Percentiles rank a stretch among this genome's conserved stretches.
Conservation (phyloP, 2,329 filamentous ascomycete genomes). For the Periconia macrospinosa region DNA sequence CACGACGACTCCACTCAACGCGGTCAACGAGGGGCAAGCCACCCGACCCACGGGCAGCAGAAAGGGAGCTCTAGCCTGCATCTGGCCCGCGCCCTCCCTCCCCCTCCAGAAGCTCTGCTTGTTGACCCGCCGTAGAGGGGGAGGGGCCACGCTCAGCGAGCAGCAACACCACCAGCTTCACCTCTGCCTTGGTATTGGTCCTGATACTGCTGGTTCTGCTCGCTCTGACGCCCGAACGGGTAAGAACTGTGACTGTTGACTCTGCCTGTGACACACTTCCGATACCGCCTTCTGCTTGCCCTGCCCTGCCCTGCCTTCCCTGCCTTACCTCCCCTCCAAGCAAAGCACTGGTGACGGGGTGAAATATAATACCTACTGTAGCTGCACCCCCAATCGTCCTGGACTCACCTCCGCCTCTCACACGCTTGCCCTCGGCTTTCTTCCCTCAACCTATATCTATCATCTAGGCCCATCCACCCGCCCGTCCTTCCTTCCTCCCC, state of each 20-base stretch:
- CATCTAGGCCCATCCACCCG: too few species aligned
- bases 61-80: constrained; percentile 29
- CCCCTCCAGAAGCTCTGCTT: constrained; percentile 2
- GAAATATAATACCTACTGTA: too few species aligned
- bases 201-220: neutral
- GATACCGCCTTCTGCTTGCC: constrained; percentile 19
- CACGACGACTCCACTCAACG: neutral
- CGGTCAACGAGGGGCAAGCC: constrained; percentile 1
- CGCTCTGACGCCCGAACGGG: neutral
- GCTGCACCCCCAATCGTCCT: neutral
- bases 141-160: too few species aligned
- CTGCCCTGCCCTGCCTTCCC: constrained; percentile 12
- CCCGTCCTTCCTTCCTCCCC: too few species aligned
- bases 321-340: constrained; percentile 7
- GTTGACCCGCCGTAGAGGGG: constrained; percentile 8
- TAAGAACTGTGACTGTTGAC: neutral
- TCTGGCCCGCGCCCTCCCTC: constrained; percentile 13
- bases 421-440: too few species aligned
- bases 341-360: too few species aligned
- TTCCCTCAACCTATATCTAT: too few species aligned
- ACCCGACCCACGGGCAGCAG: neutral
- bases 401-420: constrained; percentile 2
- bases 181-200: constrained; percentile 7
- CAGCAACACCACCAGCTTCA: constrained; percentile 18
- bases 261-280: constrained; percentile 13